Base-by-base conservation (phyloP, 768 basidiomycete species). In the Mycena haematopus region DNA sequence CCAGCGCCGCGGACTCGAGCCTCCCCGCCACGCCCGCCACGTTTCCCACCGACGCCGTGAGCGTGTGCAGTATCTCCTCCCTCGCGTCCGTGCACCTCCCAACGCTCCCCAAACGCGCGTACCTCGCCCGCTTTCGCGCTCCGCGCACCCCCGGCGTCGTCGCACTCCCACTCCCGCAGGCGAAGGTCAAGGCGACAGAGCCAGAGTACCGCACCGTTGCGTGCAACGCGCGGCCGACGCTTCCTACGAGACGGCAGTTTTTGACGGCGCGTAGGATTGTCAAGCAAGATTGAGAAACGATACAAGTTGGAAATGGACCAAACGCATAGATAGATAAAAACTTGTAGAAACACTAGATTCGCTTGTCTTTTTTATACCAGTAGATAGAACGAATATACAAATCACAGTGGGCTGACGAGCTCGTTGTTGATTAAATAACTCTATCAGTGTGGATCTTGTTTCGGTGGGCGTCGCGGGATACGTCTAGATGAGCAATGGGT, bases 81-180 rank as follows among this genome's bases (percentile, higher is more conserved):
- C 29, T 25, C 44, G 21, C 45, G 24, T 11, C 33, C 5, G 13
- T 19, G 14, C 35, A 3, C 22, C 51, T 60, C 29, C 51, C 51
- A 21, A 42, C 52, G 15, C 42, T 27, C 24, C 58, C 58, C 15
- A 40, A 27, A 21, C 58, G 58, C 21, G 58, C 58, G 14, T 53
- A 52, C 31, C 51, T 52, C 38, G 50, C 35, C 5, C 33, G 22
- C 17, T 11, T 33, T 29, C 25, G n/a, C 22, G 9, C 44, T 17
- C 19, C 40, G 40, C 19, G 40, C 29, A 4, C 4, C 9, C 29
- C 29, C 19, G 40, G n/a, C n/a, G n/a, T 3, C 17, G 19, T n/a
- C 40, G 17, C 40, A 6, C 3, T 6, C 11, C 35, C 50, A 4
- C 10, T 14, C 29, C 25, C 49, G 17, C 6, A n/a, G 21, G 5